These are phyloP conservation scores for Acanthamoeba triangularis DNA, from an alignment of 208 protist genomes.

Conservation along the genomic window DNA sequence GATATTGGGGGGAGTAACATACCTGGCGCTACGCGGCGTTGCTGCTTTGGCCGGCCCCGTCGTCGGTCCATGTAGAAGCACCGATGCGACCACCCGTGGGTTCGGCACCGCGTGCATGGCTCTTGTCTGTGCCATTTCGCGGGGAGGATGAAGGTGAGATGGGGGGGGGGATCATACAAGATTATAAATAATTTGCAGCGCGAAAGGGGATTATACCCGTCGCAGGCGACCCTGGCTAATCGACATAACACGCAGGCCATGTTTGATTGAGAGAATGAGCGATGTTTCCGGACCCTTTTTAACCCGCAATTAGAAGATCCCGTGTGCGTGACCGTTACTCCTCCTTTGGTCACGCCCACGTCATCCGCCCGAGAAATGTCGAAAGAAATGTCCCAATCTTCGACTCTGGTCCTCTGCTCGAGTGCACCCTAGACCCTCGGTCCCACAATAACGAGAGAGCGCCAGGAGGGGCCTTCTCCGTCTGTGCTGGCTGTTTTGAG, in stretches of 20 bases:
- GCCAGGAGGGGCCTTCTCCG: too few relatives aligned
- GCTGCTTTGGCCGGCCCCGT: slow-evolving; percentile 7
- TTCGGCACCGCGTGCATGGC: not conserved
- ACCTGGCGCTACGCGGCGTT: not conserved
- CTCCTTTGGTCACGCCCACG: too few relatives aligned
- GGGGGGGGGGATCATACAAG: too few relatives aligned
- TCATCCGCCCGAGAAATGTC: too few relatives aligned
- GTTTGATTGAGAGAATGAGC: not conserved
- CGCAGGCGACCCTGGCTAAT: slow-evolving; percentile 19
- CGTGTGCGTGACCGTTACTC: too few relatives aligned
- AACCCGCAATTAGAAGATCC: too few relatives aligned
- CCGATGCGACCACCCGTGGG: not conserved
- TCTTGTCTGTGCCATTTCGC: not conserved
- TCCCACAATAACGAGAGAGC: too few relatives aligned
- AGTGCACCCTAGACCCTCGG: too few relatives aligned
- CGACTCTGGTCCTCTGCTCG: too few relatives aligned
- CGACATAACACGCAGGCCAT: slow-evolving; percentile 38
- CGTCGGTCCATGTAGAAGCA: slow-evolving; percentile 41
- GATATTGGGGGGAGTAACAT: not conserved
- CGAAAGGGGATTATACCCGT: not conserved
- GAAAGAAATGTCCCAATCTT: too few relatives aligned
- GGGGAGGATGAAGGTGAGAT: not conserved
- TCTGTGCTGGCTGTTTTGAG: too few relatives aligned
- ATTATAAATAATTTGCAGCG: not conserved
- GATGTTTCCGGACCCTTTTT: too few relatives aligned